These are phyloP conservation scores for Heterobasidion parviporum DNA, from an alignment of 1,284 basidiomycete genomes.

Conservation along the genomic window DNA sequence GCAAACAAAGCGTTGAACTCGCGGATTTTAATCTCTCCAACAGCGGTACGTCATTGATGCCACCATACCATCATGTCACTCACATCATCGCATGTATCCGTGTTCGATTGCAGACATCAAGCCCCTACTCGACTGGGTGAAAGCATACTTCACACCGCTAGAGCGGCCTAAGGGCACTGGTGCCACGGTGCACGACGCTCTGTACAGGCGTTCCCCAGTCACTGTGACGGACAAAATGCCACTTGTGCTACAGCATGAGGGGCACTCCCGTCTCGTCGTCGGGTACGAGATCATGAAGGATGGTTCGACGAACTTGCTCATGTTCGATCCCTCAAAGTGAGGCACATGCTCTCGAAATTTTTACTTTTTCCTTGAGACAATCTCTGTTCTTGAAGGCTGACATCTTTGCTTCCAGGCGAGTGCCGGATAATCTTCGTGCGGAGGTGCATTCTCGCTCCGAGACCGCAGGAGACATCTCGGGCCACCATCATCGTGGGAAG, in stretches of 20 bases:
- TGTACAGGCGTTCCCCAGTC: conserved; percentile 42
- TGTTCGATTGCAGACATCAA: conserved; percentile 25
- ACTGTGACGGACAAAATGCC: conserved; percentile 60
- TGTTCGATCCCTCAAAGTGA: conserved; percentile 75
- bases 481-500: not conserved
- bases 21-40: conserved; percentile 50
- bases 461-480: not conserved
- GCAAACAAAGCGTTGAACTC: conserved; percentile 25
- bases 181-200: conserved; percentile 35
- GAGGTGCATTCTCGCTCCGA: not conserved
- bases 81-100: not conserved
- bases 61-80: not conserved
- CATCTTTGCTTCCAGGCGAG: too few species aligned
- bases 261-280: conserved; percentile 80
- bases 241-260: conserved; percentile 70
- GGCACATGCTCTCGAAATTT: too few species aligned
- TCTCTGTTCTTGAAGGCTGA: too few species aligned
- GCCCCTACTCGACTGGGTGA: conserved; percentile 55
- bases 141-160: conserved; percentile 51
- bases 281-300: conserved; percentile 65
- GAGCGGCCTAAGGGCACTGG: conserved; percentile 11
- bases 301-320: conserved; percentile 55
- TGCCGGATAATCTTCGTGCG: too few species aligned
- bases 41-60: conserved; percentile 24
- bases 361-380: too few species aligned